These are phyloP conservation scores for Tephrocybe sp. DNA, from an alignment of 768 basidiomycete species.

Conservation along the genomic window DNA sequence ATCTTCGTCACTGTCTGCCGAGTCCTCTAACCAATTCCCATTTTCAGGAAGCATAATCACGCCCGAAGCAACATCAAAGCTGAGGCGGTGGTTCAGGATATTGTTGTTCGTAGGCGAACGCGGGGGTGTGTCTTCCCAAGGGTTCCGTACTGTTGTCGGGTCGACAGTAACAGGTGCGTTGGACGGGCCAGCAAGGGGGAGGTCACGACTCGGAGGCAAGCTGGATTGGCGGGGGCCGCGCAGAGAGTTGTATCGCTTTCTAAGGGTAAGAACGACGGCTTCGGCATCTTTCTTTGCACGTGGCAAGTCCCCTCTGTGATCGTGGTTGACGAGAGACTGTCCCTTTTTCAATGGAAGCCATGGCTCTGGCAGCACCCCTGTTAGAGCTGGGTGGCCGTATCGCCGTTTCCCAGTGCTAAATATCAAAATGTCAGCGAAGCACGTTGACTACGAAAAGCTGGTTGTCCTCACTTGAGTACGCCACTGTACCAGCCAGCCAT, in stretches of 20 bases:
- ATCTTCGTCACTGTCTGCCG: constrained; percentile 46
- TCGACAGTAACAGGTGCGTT: constrained; percentile 22
- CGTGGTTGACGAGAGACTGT: constrained; percentile 68
- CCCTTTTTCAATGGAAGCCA: constrained; percentile 93
- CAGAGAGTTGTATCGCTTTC: constrained; percentile 64
- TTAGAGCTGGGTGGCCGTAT: constrained; percentile 94
- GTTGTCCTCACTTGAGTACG: constrained; percentile 72
- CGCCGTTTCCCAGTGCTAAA: constrained; percentile 88
- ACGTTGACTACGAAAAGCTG: not conserved
- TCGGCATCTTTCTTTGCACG: constrained; percentile 46
- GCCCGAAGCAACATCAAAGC: constrained; percentile 84
- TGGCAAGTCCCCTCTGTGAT: constrained; percentile 34
- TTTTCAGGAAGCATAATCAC: constrained; percentile 87
- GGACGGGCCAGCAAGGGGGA: constrained; percentile 17
- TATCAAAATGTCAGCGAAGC: constrained; percentile 8
- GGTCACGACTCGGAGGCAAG: constrained; percentile 16
- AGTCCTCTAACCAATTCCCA: constrained; percentile 59
- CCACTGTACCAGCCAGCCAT: constrained; percentile 96
- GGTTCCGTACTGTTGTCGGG: constrained; percentile 39
- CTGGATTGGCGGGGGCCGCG: constrained; percentile 30
- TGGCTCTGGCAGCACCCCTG: constrained; percentile 89
- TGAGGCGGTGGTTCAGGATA: constrained; percentile 58
- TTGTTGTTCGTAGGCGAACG: constrained; percentile 18
- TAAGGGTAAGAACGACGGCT: constrained; percentile 81
- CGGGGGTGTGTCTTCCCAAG: constrained; percentile 61